Percentiles rank a stretch among this genome's conserved stretches.
Evolutionary conservation across 306 rosid genomes (phyloP).

Genomic region (Hippophae tibetana): DNA sequence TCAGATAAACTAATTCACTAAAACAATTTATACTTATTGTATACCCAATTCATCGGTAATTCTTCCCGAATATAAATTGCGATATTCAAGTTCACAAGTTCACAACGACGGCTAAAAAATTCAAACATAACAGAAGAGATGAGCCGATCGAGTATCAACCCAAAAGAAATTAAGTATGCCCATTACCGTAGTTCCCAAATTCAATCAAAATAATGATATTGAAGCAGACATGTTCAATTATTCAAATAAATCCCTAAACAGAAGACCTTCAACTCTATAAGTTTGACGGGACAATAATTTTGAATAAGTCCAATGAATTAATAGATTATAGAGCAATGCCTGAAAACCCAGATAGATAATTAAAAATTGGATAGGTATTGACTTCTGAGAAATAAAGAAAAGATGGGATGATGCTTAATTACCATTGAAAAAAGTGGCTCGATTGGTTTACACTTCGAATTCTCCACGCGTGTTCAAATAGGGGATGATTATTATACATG

Average conservation of each 20-base stretch:
- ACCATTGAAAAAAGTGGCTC: too few species aligned
- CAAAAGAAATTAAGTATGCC: background rate
- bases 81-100: background rate
- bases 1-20: background rate
- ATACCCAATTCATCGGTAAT: slow-evolving; percentile 17
- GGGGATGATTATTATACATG: too few species aligned
- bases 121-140: background rate
- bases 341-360: slow-evolving; percentile 8
- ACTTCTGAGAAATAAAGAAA: slow-evolving; percentile 7
- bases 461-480: too few species aligned
- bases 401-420: too few species aligned
- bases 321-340: slow-evolving; percentile 2
- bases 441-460: too few species aligned
- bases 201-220: slow-evolving; percentile 19
- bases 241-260: background rate
- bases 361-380: background rate
- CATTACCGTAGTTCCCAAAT: slow-evolving; percentile 2
- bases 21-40: slow-evolving; percentile 15
- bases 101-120: background rate
- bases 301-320: background rate
- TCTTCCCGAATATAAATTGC: background rate
- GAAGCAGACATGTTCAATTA: slow-evolving; percentile 1
- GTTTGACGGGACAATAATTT: slow-evolving; percentile 7
- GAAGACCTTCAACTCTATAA: background rate
- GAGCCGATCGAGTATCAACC: background rate